phyloP scores from a whole-genome alignment of 169 alveolate genomes.

The Babesia ovis region DNA sequence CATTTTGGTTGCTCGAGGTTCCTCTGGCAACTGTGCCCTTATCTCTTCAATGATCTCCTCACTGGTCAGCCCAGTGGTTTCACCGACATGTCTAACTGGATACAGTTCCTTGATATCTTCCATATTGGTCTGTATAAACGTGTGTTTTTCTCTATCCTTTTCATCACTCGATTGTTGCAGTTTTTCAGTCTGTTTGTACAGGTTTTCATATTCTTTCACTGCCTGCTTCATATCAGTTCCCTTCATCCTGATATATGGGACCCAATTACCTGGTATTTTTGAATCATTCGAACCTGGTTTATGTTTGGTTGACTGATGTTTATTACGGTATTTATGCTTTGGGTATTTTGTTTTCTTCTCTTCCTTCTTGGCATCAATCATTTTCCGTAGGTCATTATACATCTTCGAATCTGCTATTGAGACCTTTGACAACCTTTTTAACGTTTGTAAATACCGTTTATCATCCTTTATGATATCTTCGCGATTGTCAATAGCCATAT shows the following conservation, averaged over 20 bases:
- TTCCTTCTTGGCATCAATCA: too few relatives aligned
- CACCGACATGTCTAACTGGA: background rate
- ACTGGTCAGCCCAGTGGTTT: slow-evolving; percentile 6
- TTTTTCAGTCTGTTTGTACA: background rate
- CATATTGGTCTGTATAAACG: background rate
- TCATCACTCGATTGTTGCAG: background rate
- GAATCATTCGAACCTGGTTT: too few relatives aligned
- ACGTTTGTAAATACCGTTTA: too few relatives aligned
- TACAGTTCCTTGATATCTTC: background rate
- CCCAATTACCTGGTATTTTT: too few relatives aligned
- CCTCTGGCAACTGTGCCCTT: background rate
- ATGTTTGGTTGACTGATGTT: too few relatives aligned
- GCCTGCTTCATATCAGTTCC: background rate
- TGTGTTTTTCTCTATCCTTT: background rate
- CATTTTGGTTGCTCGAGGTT: background rate
- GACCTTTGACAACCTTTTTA: too few relatives aligned
- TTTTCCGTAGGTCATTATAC: too few relatives aligned
- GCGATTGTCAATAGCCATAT: too few relatives aligned
- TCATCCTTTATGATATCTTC: too few relatives aligned
- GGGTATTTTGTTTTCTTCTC: too few relatives aligned
- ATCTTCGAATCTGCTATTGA: too few relatives aligned
- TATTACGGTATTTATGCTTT: too few relatives aligned
- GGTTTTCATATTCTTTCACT: background rate
- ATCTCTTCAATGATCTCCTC: slow-evolving; percentile 32
- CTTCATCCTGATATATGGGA: background rate